Percentiles rank a stretch among this genome's conserved stretches.
Evolutionary conservation across 1,284 basidiomycete genomes (phyloP).

Genomic region (Porodaedalea pini): DNA sequence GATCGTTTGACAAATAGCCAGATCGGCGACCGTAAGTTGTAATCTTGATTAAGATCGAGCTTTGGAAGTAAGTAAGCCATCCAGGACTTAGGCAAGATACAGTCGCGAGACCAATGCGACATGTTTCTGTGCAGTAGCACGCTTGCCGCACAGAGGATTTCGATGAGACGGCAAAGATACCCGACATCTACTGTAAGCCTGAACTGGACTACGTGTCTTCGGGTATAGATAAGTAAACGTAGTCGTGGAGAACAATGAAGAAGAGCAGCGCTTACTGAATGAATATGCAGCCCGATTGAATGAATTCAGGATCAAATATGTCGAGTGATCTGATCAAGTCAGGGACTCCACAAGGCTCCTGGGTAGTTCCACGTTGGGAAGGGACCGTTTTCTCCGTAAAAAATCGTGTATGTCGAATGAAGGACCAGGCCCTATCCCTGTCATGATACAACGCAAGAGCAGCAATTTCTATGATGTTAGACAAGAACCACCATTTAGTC

Average conservation of each 20-base stretch:
- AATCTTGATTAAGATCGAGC: not conserved
- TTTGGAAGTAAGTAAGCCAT: constrained; percentile 2
- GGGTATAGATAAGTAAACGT: not conserved
- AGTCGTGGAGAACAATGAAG: not conserved
- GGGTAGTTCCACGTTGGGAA: not conserved
- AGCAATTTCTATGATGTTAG: constrained; percentile 1
- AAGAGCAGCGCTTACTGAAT: constrained; percentile 13
- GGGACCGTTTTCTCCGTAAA: not conserved
- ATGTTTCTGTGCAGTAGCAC: constrained; percentile 2
- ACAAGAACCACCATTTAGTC: not conserved
- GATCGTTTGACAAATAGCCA: not conserved
- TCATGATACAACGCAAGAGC: constrained; percentile 1
- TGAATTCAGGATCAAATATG: not conserved
- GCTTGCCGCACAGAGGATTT: constrained; percentile 9
- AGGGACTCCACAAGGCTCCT: not conserved
- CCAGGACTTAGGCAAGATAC: constrained; percentile 21
- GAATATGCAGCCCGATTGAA: constrained; percentile 1
- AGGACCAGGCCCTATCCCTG: not conserved
- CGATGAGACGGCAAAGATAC: constrained; percentile 10
- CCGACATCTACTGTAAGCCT: not conserved
- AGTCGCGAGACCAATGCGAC: constrained; percentile 1
- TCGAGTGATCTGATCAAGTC: constrained; percentile 3
- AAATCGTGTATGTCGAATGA: not conserved
- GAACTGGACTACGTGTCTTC: not conserved
- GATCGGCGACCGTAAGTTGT: not conserved